Evolutionary conservation across 2,329 filamentous ascomycete species (phyloP).

Genomic region (Annulohypoxylon truncatum): DNA sequence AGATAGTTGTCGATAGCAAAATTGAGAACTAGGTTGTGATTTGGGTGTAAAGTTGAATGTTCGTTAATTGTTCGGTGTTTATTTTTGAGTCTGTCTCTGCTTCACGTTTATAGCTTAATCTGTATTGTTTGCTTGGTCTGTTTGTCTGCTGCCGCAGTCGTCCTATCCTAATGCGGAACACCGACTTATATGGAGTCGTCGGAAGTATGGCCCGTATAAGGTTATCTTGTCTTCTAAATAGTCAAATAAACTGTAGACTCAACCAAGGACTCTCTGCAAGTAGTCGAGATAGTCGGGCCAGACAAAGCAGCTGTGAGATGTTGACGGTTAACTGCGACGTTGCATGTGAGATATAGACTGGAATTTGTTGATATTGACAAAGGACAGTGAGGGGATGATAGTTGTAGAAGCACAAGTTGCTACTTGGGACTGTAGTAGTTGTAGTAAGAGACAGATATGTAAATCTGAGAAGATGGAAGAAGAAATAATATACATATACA

Average conservation of each 20-base stretch:
- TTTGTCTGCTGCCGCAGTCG: conserved; percentile 1
- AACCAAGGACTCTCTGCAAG: conserved; percentile 3
- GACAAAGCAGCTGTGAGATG: conserved; percentile 7
- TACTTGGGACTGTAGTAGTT: neutral
- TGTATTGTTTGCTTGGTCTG: conserved; percentile 5
- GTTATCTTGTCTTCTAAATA: neutral
- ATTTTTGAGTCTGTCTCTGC: neutral
- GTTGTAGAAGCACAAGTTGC: neutral
- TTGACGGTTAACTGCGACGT: neutral
- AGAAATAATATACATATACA: conserved; percentile 33
- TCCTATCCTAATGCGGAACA: conserved; percentile 9
- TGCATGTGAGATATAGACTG: conserved; percentile 5
- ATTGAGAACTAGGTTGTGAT: neutral
- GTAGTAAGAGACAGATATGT: conserved; percentile 7
- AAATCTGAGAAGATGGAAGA: conserved; percentile 20
- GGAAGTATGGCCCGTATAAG: neutral
- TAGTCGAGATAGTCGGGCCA: conserved; percentile 6
- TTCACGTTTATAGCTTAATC: neutral
- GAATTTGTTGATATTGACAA: conserved; percentile 7
- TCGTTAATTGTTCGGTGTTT: neutral
- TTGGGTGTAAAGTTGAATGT: conserved; percentile 17
- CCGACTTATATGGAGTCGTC: conserved; percentile 12
- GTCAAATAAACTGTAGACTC: neutral
- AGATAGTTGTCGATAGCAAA: conserved; percentile 3
- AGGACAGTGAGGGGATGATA: neutral